Base-by-base conservation (phyloP, 331 rosid genomes). In the Ulmus americana region DNA sequence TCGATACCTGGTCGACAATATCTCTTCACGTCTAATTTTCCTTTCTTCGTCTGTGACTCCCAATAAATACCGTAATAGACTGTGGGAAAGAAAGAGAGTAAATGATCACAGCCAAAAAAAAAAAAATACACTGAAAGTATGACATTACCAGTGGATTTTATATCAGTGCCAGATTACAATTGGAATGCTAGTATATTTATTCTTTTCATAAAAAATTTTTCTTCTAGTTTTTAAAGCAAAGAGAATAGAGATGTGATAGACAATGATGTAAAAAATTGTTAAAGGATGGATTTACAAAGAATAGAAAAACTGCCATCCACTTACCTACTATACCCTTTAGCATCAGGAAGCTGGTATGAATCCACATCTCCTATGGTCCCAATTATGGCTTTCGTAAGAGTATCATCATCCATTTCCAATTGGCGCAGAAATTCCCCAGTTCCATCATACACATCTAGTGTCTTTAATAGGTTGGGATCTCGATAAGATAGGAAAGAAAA, bases 331-430 rank as follows among this genome's bases (percentile, higher is more conserved):
- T 94, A 94, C 74, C 97, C 98, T 85, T 94, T 94, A 76, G 98
- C 97, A 74, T 94, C 98, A 55, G 97, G 97, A 75, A 94, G 97
- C 80, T 89, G 98, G 86, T 94, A 87, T 8, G 97, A 63, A 74
- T 92, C 97, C 18, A 92, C 86, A 53, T 92, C 98, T 60, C 98
- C 97, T 59, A 92, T 92, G 68, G 98, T 92, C 68, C 98, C 98
- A 59, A 92, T 92, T 61, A 92, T 84, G 69, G 98, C 84, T 76
- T 92, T 92, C 15, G 95, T 74, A 55, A 92, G 84, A 68, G 95
- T 76, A 51, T 83, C 91, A 2, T 78, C 78, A 61, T 94, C 97
- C 82, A 94, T 72, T 68, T 83, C 90, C 74, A 89, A 58, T 55
- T 81, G 84, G 39, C 90, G 83, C 22, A 94, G 82, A 73, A 94